Evolutionary conservation across 345 rosid genomes (phyloP).

Genomic region (Psidium guajava): DNA sequence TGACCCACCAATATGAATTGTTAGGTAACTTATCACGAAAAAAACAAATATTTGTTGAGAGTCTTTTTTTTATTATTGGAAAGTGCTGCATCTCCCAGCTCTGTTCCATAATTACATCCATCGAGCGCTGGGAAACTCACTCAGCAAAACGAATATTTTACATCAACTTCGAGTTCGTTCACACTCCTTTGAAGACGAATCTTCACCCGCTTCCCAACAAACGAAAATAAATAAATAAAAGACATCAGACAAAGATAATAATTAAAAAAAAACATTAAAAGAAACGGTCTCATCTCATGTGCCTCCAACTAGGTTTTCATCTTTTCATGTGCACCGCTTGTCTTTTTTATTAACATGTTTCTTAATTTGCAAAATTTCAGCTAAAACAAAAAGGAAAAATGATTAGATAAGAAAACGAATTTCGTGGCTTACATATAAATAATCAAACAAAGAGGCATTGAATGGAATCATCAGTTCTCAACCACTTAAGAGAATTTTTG

Average conservation of each 20-base stretch:
- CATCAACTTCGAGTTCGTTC: not conserved
- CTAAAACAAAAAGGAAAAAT: not conserved
- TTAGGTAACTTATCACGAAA: not conserved
- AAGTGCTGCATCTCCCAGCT: not conserved
- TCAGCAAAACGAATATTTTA: not conserved
- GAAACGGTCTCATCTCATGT: not conserved
- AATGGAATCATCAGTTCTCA: not conserved
- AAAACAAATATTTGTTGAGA: not conserved
- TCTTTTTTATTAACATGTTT: not conserved
- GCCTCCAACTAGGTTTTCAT: not conserved
- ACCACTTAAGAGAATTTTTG: not conserved
- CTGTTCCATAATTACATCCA: not conserved
- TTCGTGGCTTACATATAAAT: not conserved
- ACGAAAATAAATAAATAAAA: not conserved
- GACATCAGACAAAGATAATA: no score
- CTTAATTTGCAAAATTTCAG: not conserved
- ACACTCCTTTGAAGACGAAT: not conserved
- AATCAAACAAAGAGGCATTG: not conserved
- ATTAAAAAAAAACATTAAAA: not conserved
- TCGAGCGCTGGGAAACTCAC: not conserved
- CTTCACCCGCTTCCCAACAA: not conserved
- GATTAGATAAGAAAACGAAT: not conserved
- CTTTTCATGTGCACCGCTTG: not conserved
- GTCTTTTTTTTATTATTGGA: not conserved
- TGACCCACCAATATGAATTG: not conserved